Base-by-base conservation (phyloP, 2,329 filamentous ascomycete species). In the Aspergillus sp. region DNA sequence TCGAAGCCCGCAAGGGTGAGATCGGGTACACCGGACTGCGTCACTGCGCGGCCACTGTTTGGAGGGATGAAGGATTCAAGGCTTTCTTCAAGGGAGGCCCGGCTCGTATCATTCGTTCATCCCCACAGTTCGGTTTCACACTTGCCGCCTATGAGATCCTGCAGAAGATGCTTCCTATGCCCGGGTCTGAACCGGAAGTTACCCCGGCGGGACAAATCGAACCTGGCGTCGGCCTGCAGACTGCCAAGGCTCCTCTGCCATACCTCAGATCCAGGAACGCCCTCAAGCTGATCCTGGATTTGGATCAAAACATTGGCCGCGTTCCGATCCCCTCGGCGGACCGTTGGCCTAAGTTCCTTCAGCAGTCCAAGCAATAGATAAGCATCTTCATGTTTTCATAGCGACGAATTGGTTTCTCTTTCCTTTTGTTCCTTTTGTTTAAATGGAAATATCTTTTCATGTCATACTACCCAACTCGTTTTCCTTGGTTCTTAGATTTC, bases 81-180 rank as follows among this genome's bases (percentile, higher is more conserved):
- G 95, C 95, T 25, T 99, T 99, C 84, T 99, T 98, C 88, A 98
- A 98, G 84, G 95, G 95, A 68, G 95, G 95, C 1, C 93, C 94
- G 1, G 95, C 95, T 8, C 91, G 95, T 82, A 96, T 99, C 72
- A 79, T 98, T 75, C 90, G 95, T 72, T 97, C 92, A 0, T 97
- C 92, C 12, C 95, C 95, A 15, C 95, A 99, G 75, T 99, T 99
- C 76, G 95, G 95, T 66, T 98, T 98, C 82, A 99, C 95, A 0
- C 87, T 99, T 23, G 95, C 95, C 3, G 91, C 91, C 47, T 99
- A 98, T 78, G 95, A 99, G 78, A 84, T 99, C 39, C 82, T 99
- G 54, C 92, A 97, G 80, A 90, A 83, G 63, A 57, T 88, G 47
- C 79, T 98, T 48, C 95, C 95, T 5, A 87, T 91, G 82, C 92